Base-by-base conservation (phyloP, 2,329 filamentous ascomycete species). In the Botryotinia calthae region DNA sequence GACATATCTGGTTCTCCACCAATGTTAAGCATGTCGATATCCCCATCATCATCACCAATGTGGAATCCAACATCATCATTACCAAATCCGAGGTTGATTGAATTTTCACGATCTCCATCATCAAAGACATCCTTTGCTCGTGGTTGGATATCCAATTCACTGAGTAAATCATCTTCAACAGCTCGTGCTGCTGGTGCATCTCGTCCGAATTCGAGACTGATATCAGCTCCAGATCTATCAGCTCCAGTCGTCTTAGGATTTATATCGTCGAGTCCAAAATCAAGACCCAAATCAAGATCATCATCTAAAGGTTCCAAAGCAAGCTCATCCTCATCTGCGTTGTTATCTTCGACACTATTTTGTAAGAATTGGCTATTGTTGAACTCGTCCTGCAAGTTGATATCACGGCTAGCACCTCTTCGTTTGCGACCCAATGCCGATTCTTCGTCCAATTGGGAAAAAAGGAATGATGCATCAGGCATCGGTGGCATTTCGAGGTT, bases 131-230 rank as follows among this genome's bases (percentile, higher is more conserved):
- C 90, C 73, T 87, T 85, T 34, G 81, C 83, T 64, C 84, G 85
- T 16, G 87, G 81, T 73, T 87, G 84, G 8, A 89, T 82, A 76
- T 91, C 89, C 54, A 91, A 79, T 73, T 93, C 90, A 75, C 78
- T 80, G 74, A 91, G 84, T 70, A 95, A 88, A 76, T 93, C 90
- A 56, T 93, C 90, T 76, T 93, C 93, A 31, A 91, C 83, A 2
- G 89, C 85, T 63, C 88, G 86, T 37, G 91, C 86, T 25, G 88
- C 86, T 7, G 93, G 90, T 31, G 93, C 95, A 77, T 97, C 91
- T 90, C 95, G 92, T 79, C 95, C 96, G 78, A 94, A 87, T 90
- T 99, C 96, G 73, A 98, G 90, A 79, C 91, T 96, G 74, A 84
- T 84, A 74, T 88, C 87, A 42, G 70, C 83, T 80, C 75, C 82